A percentile compares a stretch with the other conserved stretches of the same genome.
Evolutionary conservation across 441 rosid genomes (phyloP).

Genomic region (Capsella rubella): DNA sequence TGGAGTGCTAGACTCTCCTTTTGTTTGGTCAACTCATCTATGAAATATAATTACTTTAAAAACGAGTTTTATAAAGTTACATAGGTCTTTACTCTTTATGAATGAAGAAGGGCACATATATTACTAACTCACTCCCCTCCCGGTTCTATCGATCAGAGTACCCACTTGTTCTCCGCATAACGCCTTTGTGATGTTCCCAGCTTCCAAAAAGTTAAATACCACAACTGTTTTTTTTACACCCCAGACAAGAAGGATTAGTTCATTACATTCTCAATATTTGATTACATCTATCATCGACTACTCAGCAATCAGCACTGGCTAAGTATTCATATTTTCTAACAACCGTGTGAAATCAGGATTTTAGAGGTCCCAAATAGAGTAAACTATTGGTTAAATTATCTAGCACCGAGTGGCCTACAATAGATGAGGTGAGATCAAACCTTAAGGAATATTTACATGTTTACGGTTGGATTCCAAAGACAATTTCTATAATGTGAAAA

Average conservation of each 20-base stretch:
- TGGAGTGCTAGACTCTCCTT: neutral
- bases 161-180: conserved; percentile 78
- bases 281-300: neutral
- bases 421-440: neutral
- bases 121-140: conserved; percentile 47
- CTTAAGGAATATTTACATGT: neutral
- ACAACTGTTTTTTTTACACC: conserved; percentile 51
- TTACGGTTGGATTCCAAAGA: neutral
- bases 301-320: neutral
- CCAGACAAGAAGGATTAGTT: conserved; percentile 3
- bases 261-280: conserved; percentile 9
- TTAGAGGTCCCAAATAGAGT: conserved; percentile 2
- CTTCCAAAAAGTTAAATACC: conserved; percentile 72
- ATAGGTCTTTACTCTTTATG: neutral
- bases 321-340: neutral
- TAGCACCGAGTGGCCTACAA: neutral
- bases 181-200: conserved; percentile 74
- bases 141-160: conserved; percentile 64
- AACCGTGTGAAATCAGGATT: neutral
- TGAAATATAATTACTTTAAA: conserved; percentile 22
- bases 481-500: neutral
- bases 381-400: neutral
- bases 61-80: conserved; percentile 14
- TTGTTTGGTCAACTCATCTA: conserved; percentile 21
- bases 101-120: conserved; percentile 8